Percentiles rank a stretch among this genome's conserved stretches.
Conservation (phyloP, 2,329 filamentous ascomycete genomes). For the Trichoderma oligosporum region DNA sequence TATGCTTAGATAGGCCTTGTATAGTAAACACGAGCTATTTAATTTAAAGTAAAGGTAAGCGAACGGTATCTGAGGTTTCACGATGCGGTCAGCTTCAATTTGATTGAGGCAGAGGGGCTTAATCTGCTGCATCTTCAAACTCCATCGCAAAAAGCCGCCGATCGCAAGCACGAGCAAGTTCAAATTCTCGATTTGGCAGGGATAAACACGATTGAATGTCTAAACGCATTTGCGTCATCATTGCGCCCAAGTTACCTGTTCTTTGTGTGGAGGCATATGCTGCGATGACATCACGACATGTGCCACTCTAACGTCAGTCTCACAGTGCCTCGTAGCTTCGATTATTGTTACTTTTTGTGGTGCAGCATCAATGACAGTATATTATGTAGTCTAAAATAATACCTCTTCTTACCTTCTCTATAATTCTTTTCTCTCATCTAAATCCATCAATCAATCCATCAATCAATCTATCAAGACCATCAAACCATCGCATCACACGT, state of each 20-base stretch:
- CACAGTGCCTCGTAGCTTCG: neutral
- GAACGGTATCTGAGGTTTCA: no score
- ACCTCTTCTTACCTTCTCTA: neutral
- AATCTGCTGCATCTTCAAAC: no score
- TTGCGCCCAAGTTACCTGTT: slow-evolving; percentile 2
- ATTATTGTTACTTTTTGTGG: neutral
- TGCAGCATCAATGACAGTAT: neutral
- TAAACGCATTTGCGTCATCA: slow-evolving; percentile 17
- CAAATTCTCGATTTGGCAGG: neutral
- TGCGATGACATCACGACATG: slow-evolving; percentile 20
- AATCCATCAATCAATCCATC: neutral
- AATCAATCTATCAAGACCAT: neutral
- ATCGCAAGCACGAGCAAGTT: neutral
- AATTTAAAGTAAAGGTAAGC: no score
- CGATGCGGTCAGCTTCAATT: no score
- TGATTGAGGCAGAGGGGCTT: no score
- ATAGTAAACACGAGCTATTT: no score
- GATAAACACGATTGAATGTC: neutral
- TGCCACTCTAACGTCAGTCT: neutral
- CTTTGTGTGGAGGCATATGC: slow-evolving; percentile 13
- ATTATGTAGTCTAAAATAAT: neutral
- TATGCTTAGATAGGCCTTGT: no score
- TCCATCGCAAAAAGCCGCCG: neutral
- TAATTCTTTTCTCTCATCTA: neutral
- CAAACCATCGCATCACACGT: neutral